Percentiles rank a stretch among this genome's conserved stretches.
Evolutionary conservation across 768 basidiomycete genomes (phyloP).

Genomic region (Pholiota microspora): DNA sequence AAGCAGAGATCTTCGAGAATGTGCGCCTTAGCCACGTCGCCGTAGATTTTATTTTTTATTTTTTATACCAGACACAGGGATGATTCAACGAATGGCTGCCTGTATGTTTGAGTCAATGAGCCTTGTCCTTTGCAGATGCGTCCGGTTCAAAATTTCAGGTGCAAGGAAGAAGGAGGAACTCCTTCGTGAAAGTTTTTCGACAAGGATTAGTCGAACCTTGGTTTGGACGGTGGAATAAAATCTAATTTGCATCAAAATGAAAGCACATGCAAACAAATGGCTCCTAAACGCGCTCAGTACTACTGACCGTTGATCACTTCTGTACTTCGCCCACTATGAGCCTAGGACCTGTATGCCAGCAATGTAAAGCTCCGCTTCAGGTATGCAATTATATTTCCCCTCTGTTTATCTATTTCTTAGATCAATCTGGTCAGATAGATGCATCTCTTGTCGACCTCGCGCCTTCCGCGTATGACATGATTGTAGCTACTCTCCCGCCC

Average conservation of each 20-base stretch:
- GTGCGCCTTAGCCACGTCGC: too few relatives aligned
- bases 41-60: too few relatives aligned
- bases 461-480: conserved; percentile 85
- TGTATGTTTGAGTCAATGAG: too few relatives aligned
- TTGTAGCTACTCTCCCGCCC: conserved; percentile 63
- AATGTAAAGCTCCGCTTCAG: conserved; percentile 90
- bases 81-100: too few relatives aligned
- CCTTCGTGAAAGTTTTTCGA: too few relatives aligned
- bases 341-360: conserved; percentile 65
- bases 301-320: background rate
- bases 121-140: too few relatives aligned
- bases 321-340: conserved; percentile 33
- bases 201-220: too few relatives aligned
- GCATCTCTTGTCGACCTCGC: conserved; percentile 87
- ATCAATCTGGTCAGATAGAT: conserved; percentile 58
- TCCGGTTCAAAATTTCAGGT: too few relatives aligned
- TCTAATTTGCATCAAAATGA: background rate
- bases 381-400: conserved; percentile 32
- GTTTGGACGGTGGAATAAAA: background rate
- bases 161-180: too few relatives aligned
- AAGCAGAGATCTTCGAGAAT: too few relatives aligned
- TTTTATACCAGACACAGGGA: too few relatives aligned
- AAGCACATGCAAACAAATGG: background rate
- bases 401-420: conserved; percentile 12
- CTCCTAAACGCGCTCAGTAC: background rate